Conservation (phyloP, 768 basidiomycete genomes). For the Mycena rosella region DNA sequence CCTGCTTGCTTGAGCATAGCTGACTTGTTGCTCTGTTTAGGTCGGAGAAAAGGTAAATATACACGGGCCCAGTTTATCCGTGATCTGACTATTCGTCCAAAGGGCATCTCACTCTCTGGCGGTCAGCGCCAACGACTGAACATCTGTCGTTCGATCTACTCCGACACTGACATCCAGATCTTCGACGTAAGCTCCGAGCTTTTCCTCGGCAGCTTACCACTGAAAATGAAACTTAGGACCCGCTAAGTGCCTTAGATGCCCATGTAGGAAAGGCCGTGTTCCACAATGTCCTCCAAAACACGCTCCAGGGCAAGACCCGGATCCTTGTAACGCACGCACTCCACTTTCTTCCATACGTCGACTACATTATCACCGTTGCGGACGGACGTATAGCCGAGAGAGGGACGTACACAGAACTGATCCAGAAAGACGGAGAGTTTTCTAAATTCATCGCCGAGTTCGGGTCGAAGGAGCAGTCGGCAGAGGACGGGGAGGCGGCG, state of each 20-base stretch:
- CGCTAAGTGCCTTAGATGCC: constrained; percentile 91
- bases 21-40: constrained; percentile 6
- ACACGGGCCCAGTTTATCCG: too few relatives aligned
- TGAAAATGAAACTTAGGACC: constrained; percentile 62
- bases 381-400: constrained; percentile 84
- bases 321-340: constrained; percentile 92
- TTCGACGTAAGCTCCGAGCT: constrained; percentile 67
- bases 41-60: constrained; percentile 75
- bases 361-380: constrained; percentile 85
- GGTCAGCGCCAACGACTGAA: constrained; percentile 86
- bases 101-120: constrained; percentile 90
- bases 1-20: neutral
- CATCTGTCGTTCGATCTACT: constrained; percentile 90
- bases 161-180: constrained; percentile 86
- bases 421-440: constrained; percentile 75
- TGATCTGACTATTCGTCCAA: constrained; percentile 16
- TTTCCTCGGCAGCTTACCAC: neutral
- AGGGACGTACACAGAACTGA: constrained; percentile 83
- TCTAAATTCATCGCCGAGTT: constrained; percentile 82
- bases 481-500: constrained; percentile 59
- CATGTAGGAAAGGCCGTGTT: constrained; percentile 92
- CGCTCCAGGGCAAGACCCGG: constrained; percentile 77
- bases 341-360: constrained; percentile 89
- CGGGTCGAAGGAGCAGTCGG: constrained; percentile 73
- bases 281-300: constrained; percentile 81